Conservation (phyloP, 2,329 filamentous ascomycete genomes). For the Nectriaceae sp. region DNA sequence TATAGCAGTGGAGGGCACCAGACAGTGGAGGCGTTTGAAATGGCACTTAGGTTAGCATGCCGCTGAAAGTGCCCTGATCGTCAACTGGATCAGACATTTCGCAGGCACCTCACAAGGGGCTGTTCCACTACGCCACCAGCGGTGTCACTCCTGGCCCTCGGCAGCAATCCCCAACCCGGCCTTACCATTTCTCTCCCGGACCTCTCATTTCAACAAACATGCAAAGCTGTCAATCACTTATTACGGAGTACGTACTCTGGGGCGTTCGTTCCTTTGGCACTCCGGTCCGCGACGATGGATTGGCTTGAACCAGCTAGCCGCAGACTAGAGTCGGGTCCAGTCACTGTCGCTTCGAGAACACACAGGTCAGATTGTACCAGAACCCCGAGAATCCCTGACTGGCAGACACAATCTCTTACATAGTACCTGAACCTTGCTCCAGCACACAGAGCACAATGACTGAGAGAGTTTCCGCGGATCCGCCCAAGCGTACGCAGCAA, state of each 20-base stretch:
- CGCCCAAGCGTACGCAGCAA: neutral
- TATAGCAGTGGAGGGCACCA: conserved; percentile 11
- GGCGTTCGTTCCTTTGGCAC: neutral
- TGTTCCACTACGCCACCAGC: conserved; percentile 24
- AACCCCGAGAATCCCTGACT: no score
- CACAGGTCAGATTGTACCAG: no score
- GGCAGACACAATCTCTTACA: no score
- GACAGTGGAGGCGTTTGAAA: no score
- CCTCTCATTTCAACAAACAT: conserved; percentile 17
- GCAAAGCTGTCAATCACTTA: conserved; percentile 9
- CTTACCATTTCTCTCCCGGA: conserved; percentile 1
- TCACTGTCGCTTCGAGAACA: no score
- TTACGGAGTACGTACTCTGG: neutral
- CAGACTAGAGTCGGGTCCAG: neutral
- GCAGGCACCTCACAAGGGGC: conserved; percentile 19
- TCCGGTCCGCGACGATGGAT: conserved; percentile 8
- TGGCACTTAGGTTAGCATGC: no score
- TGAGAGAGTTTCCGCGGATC: neutral
- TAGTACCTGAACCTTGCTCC: no score
- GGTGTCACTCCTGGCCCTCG: conserved; percentile 10
- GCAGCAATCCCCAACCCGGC: neutral
- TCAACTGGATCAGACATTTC: conserved; percentile 23
- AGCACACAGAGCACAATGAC: no score
- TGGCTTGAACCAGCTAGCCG: conserved; percentile 7
- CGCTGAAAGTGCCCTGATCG: conserved; percentile 24